Percentiles rank a stretch among this genome's conserved stretches.
Conservation (phyloP, 192 early-diverging fungal species). For the Coemansia sp. region DNA sequence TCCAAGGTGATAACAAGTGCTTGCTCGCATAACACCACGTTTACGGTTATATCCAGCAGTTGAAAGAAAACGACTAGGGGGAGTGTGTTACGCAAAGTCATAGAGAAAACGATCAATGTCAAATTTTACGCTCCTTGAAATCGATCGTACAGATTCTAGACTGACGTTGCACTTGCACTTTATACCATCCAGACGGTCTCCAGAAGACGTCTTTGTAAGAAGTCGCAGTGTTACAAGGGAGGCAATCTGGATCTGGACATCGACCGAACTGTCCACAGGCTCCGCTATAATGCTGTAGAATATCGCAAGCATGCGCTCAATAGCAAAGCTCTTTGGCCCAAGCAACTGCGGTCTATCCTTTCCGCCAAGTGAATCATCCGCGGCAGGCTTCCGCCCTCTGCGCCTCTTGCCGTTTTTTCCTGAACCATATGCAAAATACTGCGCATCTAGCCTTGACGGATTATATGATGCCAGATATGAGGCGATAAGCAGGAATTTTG, state of each 20-base stretch:
- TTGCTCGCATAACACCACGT: no score
- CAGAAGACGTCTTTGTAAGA: conserved; percentile 68
- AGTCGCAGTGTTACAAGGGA: conserved; percentile 80
- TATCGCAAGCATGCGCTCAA: conserved; percentile 97
- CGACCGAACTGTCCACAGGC: conserved; percentile 70
- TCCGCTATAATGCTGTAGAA: conserved; percentile 88
- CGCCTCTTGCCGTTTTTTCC: conserved; percentile 34
- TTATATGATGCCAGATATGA: conserved; percentile 94
- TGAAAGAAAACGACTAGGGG: neutral
- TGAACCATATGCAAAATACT: conserved; percentile 76
- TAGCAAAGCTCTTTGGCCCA: conserved; percentile 89
- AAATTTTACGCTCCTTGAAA: conserved; percentile 81
- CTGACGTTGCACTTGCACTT: conserved; percentile 91
- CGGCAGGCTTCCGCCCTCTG: conserved; percentile 44
- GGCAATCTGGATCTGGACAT: conserved; percentile 73
- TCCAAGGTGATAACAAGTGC: no score
- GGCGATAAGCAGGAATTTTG: conserved; percentile 88
- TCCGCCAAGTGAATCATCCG: conserved; percentile 52
- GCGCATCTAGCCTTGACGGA: conserved; percentile 79
- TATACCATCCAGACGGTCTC: conserved; percentile 79
- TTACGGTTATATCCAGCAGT: no score
- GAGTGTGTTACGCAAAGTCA: conserved; percentile 52
- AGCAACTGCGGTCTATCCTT: conserved; percentile 80
- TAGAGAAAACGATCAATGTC: conserved; percentile 83
- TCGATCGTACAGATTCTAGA: conserved; percentile 71